These are phyloP conservation scores for Clitopilus passeckerianus DNA, from an alignment of 768 basidiomycete genomes.

Conservation along the genomic window DNA sequence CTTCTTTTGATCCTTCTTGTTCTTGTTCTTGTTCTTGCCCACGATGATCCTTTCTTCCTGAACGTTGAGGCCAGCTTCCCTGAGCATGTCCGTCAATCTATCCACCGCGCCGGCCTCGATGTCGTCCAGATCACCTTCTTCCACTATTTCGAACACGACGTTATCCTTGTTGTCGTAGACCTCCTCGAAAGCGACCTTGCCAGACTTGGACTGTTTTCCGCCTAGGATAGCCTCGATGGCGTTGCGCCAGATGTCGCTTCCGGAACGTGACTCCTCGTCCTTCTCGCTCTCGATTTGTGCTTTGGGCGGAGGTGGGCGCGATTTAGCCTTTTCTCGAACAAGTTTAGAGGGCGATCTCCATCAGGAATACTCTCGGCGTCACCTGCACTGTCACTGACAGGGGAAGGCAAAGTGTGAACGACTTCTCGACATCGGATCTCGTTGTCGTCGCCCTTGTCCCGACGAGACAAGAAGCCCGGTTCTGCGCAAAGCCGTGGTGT, in stretches of 20 bases:
- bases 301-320: background rate
- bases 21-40: conserved; percentile 23
- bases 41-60: conserved; percentile 25
- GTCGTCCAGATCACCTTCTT: conserved; percentile 35
- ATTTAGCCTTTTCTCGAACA: conserved; percentile 14
- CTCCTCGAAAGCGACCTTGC: conserved; percentile 37
- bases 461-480: conserved; percentile 83
- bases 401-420: conserved; percentile 32
- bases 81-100: conserved; percentile 44
- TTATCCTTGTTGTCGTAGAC: conserved; percentile 34
- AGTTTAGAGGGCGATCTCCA: conserved; percentile 19
- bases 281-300: conserved; percentile 8
- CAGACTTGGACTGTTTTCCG: conserved; percentile 15
- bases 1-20: conserved; percentile 18
- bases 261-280: conserved; percentile 18
- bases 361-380: conserved; percentile 8
- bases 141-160: conserved; percentile 38
- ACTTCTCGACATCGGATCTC: conserved; percentile 79
- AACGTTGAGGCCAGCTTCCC: conserved; percentile 49
- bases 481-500: conserved; percentile 92
- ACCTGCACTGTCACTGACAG: conserved; percentile 18
- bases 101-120: conserved; percentile 33
- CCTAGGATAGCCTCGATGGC: conserved; percentile 32
- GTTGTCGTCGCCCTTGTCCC: conserved; percentile 61
- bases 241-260: conserved; percentile 30